Percentiles rank a stretch among this genome's conserved stretches.
Conservation (phyloP, 2,329 filamentous ascomycete genomes). For the Phialophora expanda region DNA sequence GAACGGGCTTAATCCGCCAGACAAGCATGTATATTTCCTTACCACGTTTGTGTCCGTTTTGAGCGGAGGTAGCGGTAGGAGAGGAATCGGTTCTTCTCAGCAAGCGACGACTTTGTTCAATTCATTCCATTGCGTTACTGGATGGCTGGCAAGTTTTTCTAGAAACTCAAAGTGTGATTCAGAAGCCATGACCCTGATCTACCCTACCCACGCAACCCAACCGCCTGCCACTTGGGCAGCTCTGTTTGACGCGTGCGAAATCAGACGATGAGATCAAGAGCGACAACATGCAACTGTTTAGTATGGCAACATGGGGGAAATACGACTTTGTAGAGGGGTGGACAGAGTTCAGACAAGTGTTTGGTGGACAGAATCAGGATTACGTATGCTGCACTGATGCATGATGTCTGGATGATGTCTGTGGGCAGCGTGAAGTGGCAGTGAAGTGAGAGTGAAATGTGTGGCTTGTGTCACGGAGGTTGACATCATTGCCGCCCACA, state of each 20-base stretch:
- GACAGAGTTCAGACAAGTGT: not conserved
- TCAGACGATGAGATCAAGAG: not conserved
- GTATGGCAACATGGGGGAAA: not conserved
- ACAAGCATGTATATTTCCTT: conserved; percentile 38
- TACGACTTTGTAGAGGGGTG: not conserved
- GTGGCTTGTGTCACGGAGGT: conserved; percentile 5
- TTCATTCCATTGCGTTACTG: conserved; percentile 19
- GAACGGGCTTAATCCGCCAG: conserved; percentile 13
- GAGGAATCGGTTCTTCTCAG: conserved; percentile 12
- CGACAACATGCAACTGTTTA: not conserved
- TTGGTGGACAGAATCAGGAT: not conserved
- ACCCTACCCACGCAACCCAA: too few relatives aligned
- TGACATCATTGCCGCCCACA: conserved; percentile 13
- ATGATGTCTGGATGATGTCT: too few relatives aligned
- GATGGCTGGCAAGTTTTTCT: conserved; percentile 6
- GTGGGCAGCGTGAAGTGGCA: not conserved
- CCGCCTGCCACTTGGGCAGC: not conserved
- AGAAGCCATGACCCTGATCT: not conserved
- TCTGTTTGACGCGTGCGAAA: not conserved
- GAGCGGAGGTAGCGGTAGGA: conserved; percentile 17
- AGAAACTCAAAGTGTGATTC: not conserved
- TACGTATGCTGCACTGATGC: not conserved
- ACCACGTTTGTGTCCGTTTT: conserved; percentile 26
- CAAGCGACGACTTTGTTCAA: conserved; percentile 5
- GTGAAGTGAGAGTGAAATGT: not conserved